Evolutionary conservation across 805 yeast genomes (phyloP), one percentile per base, ranked within the genome.

Genomic region (Lachancea dasiensis): DNA sequence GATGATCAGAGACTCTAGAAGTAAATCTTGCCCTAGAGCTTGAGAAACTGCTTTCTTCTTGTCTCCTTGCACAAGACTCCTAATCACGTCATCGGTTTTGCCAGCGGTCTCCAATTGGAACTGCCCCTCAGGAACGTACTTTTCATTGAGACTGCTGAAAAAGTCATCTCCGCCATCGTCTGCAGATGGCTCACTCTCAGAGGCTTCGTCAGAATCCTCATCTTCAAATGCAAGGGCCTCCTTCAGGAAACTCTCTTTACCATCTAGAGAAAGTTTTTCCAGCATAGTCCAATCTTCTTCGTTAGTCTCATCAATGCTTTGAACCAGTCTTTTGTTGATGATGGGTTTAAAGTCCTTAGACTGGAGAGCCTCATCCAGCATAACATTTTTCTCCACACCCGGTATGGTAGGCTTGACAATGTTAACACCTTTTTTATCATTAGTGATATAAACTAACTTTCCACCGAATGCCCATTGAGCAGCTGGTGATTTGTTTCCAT

Each of bases 391-490:
- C 44, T 58, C 56, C 7, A 60, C 38, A 13, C 68, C 67, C 5
- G 58, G 62, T 15, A 67, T 56, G 40, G 19, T 77, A 67, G 50
- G 70, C 51, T 45, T 61, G 11, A 47, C 46, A 18, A 61, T 56
- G 3, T 53, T 54, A 15, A 68, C 69, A 33, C 67, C 64, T 36
- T 61, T 62, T 7, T 69, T 64, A 36, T 62, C 67, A 7, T 65
- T 63, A 25, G 59, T 51, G 21, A 81, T 77, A 9, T 69, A 60
- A 3, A 82, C 89, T 27, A 92, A 59, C 63, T 86, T 86, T 37
- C 95, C 95, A 44, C 98, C 98, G 64, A 87, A 90, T 0, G 95
- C 97, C 70, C 94, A 92, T 15, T 54, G 56, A 2, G 77, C 67
- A 10, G 81, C 95, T 34, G 81, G 70, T 4, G 75, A 69, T 9